These are phyloP conservation scores for Rubia occidens DNA, from an alignment of 305 asterid species.

Conservation along the genomic window DNA sequence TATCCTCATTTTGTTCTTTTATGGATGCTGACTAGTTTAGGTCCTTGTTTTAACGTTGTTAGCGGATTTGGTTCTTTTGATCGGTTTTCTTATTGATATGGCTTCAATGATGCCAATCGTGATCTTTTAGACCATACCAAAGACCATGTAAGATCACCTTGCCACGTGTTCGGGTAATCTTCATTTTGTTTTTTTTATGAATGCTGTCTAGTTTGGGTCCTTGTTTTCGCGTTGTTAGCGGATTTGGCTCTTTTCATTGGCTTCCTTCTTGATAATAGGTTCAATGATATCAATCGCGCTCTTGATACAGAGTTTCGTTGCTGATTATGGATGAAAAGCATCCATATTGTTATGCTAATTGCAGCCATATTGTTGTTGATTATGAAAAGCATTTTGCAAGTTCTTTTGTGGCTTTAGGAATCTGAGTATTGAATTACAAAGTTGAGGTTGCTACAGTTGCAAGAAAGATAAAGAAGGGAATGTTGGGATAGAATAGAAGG, in stretches of 20 bases:
- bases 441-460: conserved; percentile 44
- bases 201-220: neutral
- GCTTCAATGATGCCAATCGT: conserved; percentile 13
- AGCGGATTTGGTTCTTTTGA: neutral
- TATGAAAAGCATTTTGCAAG: conserved; percentile 2
- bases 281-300: conserved; percentile 16
- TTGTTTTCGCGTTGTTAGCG: neutral
- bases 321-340: neutral
- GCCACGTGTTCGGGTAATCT: conserved; percentile 4
- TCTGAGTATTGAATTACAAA: conserved; percentile 19
- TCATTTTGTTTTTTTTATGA: neutral
- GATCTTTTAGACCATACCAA: conserved; percentile 52
- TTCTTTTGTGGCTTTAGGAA: conserved; percentile 8
- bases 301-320: conserved; percentile 17
- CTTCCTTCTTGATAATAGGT: neutral
- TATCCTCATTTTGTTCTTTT: neutral
- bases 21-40: neutral
- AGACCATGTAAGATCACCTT: conserved; percentile 22
- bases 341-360: neutral
- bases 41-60: neutral
- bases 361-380: neutral
- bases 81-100: neutral
- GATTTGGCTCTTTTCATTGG: neutral
- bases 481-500: conserved; percentile 30
- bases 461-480: conserved; percentile 54